Conservation (phyloP, 2,329 filamentous ascomycete genomes). For the Epichloe gansuensis region DNA sequence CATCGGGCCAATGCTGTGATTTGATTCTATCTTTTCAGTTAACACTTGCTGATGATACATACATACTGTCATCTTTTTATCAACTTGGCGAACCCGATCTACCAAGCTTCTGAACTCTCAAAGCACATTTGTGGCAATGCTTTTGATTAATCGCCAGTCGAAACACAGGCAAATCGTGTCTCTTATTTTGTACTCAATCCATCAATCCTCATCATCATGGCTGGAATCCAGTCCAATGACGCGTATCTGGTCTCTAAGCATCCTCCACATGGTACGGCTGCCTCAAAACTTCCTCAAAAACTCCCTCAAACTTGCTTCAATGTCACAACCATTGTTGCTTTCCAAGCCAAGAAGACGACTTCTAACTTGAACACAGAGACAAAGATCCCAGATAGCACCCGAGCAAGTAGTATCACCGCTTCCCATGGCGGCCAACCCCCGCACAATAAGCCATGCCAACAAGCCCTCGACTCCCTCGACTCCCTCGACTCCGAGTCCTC, state of each 20-base stretch:
- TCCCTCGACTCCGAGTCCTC: conserved; percentile 20
- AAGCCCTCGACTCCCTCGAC: conserved; percentile 6
- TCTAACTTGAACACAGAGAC: conserved; percentile 13
- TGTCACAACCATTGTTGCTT: background rate
- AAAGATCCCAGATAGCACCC: conserved; percentile 14
- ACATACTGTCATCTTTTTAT: too few species aligned
- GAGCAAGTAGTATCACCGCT: background rate
- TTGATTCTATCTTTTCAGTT: too few species aligned
- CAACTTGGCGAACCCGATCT: background rate
- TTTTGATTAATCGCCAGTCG: background rate
- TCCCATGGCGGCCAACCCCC: background rate
- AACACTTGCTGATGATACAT: too few species aligned
- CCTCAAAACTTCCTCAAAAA: background rate
- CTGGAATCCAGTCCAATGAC: background rate
- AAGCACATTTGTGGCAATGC: background rate
- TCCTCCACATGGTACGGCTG: background rate
- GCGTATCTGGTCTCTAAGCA: background rate
- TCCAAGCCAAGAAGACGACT: background rate
- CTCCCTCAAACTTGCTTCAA: background rate
- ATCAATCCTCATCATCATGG: background rate
- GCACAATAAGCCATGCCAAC: conserved; percentile 19
- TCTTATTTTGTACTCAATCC: background rate
- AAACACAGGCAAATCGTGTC: background rate
- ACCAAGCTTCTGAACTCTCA: background rate
- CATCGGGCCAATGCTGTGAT: too few species aligned